Evolutionary conservation across 805 yeast genomes (phyloP).

Genomic region (Komagataella mondaviorum): DNA sequence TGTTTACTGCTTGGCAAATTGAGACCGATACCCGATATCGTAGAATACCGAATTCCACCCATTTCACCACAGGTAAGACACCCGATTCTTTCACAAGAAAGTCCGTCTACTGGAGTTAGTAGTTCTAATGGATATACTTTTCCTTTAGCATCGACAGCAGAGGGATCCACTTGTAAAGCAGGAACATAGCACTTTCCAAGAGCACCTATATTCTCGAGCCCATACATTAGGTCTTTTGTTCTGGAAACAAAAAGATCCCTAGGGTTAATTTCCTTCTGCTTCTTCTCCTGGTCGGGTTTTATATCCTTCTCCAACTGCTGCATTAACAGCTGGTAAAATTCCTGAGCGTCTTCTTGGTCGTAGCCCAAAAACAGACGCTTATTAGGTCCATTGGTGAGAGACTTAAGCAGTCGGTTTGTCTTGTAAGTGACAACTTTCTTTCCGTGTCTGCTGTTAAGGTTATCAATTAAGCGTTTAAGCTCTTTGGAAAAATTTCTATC

Average conservation of each 20-base stretch:
- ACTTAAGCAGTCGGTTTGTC: conserved; percentile 44
- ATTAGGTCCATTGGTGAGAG: conserved; percentile 69
- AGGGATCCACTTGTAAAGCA: conserved; percentile 67
- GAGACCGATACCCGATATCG: conserved; percentile 59
- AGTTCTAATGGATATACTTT: conserved; percentile 40
- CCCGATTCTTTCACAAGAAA: conserved; percentile 79
- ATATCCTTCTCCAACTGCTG: conserved; percentile 49
- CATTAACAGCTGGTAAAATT: conserved; percentile 75
- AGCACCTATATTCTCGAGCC: conserved; percentile 35
- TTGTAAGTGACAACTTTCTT: conserved; percentile 44
- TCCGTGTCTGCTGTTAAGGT: conserved; percentile 43
- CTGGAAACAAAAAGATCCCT: conserved; percentile 12
- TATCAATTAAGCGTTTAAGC: conserved; percentile 35
- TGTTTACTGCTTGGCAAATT: conserved; percentile 43
- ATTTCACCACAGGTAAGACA: conserved; percentile 86
- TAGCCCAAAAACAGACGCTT: conserved; percentile 70
- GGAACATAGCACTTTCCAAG: conserved; percentile 60
- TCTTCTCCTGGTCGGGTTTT: conserved; percentile 19
- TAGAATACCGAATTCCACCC: conserved; percentile 82
- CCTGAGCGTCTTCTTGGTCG: conserved; percentile 95
- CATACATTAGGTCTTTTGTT: conserved; percentile 17
- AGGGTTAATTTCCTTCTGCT: conserved; percentile 6
- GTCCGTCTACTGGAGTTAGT: conserved; percentile 86
- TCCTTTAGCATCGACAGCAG: conserved; percentile 26
- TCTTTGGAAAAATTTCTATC: conserved; percentile 34